These are phyloP conservation scores for Gossypium stocksii DNA, from an alignment of 345 rosid genomes.

Conservation along the genomic window DNA sequence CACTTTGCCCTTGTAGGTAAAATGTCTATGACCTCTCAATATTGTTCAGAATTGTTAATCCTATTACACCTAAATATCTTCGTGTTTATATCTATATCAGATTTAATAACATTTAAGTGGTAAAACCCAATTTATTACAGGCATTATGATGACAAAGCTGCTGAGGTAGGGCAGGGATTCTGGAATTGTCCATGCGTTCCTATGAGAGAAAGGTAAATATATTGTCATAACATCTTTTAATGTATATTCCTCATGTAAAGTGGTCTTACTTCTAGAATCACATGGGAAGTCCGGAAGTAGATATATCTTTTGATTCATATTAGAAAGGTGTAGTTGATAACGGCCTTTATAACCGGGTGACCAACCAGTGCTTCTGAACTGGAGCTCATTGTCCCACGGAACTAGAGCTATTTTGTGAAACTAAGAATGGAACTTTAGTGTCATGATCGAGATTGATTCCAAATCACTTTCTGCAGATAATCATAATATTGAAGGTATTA, in stretches of 20 bases:
- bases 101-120: slow-evolving; percentile 5
- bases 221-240: not conserved
- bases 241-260: not conserved
- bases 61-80: not conserved
- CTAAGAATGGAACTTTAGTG: not conserved
- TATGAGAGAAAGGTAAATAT: slow-evolving; percentile 87
- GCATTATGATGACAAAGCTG: slow-evolving; percentile 94
- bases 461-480: not conserved
- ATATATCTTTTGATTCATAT: not conserved
- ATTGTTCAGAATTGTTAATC: not conserved
- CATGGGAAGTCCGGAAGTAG: not conserved
- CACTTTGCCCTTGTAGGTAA: slow-evolving; percentile 88
- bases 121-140: slow-evolving; percentile 31
- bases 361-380: not conserved
- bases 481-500: not conserved
- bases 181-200: slow-evolving; percentile 99
- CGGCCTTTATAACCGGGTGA: not conserved
- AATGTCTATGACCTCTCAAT: slow-evolving; percentile 8
- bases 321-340: not conserved
- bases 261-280: not conserved
- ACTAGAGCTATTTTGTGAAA: not conserved
- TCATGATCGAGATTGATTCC: not conserved
- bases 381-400: not conserved
- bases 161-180: slow-evolving; percentile 88
- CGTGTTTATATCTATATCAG: not conserved